Conservation (phyloP, 352 stramenopile genomes). For the Phytopythium cucurbitacearum region DNA sequence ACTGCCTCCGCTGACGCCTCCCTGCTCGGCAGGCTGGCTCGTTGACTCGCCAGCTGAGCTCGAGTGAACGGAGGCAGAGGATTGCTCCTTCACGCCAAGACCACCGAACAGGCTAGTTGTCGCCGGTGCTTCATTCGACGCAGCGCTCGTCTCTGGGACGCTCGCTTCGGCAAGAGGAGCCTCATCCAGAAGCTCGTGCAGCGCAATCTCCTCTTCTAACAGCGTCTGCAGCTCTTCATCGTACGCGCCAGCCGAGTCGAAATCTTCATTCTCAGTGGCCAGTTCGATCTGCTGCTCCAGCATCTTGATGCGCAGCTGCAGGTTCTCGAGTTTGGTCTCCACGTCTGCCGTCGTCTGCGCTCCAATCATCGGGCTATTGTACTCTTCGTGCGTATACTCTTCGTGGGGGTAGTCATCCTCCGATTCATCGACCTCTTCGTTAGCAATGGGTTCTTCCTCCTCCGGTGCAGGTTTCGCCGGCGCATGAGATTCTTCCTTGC, state of each 20-base stretch:
- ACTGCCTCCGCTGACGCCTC: neutral
- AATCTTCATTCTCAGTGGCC: conserved; percentile 67
- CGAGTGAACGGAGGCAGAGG: neutral
- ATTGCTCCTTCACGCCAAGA: conserved; percentile 15
- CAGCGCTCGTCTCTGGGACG: conserved; percentile 1
- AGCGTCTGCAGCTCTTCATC: conserved; percentile 65
- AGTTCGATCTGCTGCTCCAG: conserved; percentile 63
- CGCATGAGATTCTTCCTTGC: conserved; percentile 10
- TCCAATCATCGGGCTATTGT: conserved; percentile 28
- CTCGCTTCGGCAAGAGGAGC: conserved; percentile 6
- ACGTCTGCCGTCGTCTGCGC: conserved; percentile 27
- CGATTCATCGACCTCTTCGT: conserved; percentile 18
- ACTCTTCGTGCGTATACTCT: conserved; percentile 26
- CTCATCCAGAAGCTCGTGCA: conserved; percentile 28
- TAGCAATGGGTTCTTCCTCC: conserved; percentile 11
- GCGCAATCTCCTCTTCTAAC: conserved; percentile 42
- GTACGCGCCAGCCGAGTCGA: conserved; percentile 48
- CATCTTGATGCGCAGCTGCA: conserved; percentile 47
- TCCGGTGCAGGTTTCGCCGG: conserved; percentile 5
- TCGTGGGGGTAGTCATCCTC: conserved; percentile 16
- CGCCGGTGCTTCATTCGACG: no score
- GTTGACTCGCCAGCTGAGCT: no score
- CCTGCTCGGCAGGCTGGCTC: no score
- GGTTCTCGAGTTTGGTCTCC: conserved; percentile 30
- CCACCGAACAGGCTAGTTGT: conserved; percentile 23